Evolutionary conservation across 352 stramenopile species (phyloP), one percentile per base, ranked within the genome.

Genomic region (Phytophthora capsici): DNA sequence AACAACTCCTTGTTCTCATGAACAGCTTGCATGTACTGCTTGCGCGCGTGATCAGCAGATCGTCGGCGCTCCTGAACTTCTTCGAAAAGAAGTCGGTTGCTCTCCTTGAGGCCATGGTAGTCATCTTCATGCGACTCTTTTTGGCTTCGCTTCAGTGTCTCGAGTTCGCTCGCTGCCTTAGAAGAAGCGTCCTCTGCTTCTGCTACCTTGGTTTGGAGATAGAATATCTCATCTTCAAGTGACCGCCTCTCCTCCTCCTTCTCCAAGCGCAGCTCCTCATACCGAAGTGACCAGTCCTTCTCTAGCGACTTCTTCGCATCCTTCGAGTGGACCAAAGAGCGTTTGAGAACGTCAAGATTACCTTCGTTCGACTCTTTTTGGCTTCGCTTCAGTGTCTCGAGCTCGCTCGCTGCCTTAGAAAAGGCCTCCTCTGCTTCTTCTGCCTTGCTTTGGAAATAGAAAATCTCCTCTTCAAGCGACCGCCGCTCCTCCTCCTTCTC

Each of bases 1-100:
- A 90, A 44, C 25, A 92, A 51, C 43, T 88, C 78, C 45, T 88
- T 89, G 63, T 90, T 92, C 52, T 92, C 81, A 5, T 66, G 68
- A 7, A 92, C 66, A 4, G 78, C 70, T 45, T 64, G 53, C 53
- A 85, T 62, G 30, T 88, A 80, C 68, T 89, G 84, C 49, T 89
- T 89, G 9, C 80, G 81, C 23, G 74, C 71, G 50, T 86, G 74
- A 9, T 87, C 76, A 3, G 73, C 70, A 22, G 80, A 80, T 17
- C 71, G 73, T 13, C 78, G 71, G 16, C 80, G 77, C 26, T 89
- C 81, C 44, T 87, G 76, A 1, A 92, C 59, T 41, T 92, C 84
- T 50, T 78, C 69, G 34, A 79, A 71, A 14, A 92, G 69, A 52
- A 92, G 54, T 0, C 78, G 75, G 36, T 92, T 92, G 57, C 80